These are phyloP conservation scores for Fusarium sp. DNA, from an alignment of 2,329 filamentous ascomycete genomes.

Conservation along the genomic window DNA sequence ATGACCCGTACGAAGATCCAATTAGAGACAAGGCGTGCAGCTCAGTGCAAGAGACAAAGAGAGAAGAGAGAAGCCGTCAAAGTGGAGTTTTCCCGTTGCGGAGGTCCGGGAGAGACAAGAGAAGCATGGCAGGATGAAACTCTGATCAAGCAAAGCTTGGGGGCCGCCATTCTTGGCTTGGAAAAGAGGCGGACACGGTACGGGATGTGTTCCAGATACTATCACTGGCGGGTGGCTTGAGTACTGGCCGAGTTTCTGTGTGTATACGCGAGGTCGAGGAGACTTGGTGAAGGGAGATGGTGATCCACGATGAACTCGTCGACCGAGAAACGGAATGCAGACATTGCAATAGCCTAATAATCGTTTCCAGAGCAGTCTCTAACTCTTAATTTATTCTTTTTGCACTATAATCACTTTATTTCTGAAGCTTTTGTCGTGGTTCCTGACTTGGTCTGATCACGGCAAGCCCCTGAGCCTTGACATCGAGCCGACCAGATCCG, in stretches of 20 bases:
- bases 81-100: conserved; percentile 7
- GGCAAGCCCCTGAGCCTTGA: neutral
- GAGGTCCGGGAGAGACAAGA: conserved; percentile 4
- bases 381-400: neutral
- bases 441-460: neutral
- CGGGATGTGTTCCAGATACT: neutral
- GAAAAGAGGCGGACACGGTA: neutral
- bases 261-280: neutral
- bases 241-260: neutral
- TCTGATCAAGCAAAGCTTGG: neutral
- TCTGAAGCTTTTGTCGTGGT: neutral
- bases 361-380: neutral
- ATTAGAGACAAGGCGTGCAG: neutral
- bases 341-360: neutral
- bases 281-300: neutral
- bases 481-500: conserved; percentile 14
- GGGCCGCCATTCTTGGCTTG: neutral
- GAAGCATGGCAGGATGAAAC: neutral
- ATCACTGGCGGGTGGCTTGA: neutral
- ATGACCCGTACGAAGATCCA: neutral
- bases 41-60: neutral
- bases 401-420: neutral
- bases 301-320: neutral
- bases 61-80: neutral
- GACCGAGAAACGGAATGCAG: neutral